phyloP scores from a whole-genome alignment of 176 grass and related monocot species.

The Leersia perrieri region DNA sequence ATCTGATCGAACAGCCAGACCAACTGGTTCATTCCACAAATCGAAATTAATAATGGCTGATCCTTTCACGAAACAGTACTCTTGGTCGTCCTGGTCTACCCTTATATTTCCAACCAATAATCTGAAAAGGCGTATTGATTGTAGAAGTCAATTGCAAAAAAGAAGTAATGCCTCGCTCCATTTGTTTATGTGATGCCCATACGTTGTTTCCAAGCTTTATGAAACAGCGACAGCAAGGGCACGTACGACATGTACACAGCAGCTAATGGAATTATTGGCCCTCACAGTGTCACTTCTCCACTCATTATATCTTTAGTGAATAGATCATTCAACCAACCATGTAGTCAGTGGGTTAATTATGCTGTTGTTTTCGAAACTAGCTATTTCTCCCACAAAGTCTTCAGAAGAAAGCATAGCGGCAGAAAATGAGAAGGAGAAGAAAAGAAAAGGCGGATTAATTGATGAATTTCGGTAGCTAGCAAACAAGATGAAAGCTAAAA shows the following conservation, averaged over 20 bases:
- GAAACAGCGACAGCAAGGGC: neutral
- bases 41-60: neutral
- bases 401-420: slow-evolving; percentile 30
- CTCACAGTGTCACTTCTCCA: slow-evolving; percentile 6
- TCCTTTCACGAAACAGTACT: neutral
- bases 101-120: neutral
- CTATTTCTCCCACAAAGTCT: neutral
- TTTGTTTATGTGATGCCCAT: neutral
- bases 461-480: neutral
- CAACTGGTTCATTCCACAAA: neutral
- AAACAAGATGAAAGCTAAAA: slow-evolving; percentile 8
- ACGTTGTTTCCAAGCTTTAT: slow-evolving; percentile 33
- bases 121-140: neutral
- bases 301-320: neutral
- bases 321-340: neutral
- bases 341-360: slow-evolving; percentile 4
- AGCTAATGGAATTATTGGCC: slow-evolving; percentile 9
- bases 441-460: neutral
- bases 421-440: neutral
- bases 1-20: neutral
- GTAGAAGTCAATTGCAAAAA: neutral
- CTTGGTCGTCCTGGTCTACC: neutral
- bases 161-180: neutral
- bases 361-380: neutral
- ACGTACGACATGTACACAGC: slow-evolving; percentile 22